Conservation (phyloP, 1,139 yeast genomes). For the Candida sojae region DNA sequence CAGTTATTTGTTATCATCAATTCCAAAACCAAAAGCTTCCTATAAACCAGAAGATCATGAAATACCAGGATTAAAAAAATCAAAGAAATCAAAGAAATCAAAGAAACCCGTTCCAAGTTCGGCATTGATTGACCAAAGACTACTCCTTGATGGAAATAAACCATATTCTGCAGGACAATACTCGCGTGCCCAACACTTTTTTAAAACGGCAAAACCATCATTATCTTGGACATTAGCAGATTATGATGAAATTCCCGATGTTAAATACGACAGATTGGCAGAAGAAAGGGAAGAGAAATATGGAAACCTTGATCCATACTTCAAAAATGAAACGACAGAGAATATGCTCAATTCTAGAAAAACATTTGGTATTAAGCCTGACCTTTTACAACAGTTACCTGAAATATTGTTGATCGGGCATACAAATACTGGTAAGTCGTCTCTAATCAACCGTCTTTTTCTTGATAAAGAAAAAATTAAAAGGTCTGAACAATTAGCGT, state of each 20-base stretch:
- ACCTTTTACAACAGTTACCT: constrained; percentile 17
- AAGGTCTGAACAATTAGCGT: constrained; percentile 45
- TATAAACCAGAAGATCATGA: not conserved
- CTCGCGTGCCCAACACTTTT: constrained; percentile 31
- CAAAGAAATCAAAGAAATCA: constrained; percentile 15
- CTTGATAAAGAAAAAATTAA: constrained; percentile 25
- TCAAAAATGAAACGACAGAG: constrained; percentile 21
- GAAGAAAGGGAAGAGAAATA: constrained; percentile 19
- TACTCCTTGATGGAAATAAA: constrained; percentile 8
- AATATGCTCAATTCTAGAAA: constrained; percentile 19
- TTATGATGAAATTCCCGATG: constrained; percentile 60
- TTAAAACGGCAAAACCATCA: constrained; percentile 42
- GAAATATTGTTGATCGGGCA: constrained; percentile 67
- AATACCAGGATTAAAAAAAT: not conserved
- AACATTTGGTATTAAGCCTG: constrained; percentile 34
- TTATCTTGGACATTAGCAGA: constrained; percentile 63
- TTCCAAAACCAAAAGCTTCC: not conserved
- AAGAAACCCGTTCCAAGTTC: not conserved
- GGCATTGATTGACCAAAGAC: not conserved
- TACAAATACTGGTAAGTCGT: constrained; percentile 84
- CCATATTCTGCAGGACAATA: constrained; percentile 13
- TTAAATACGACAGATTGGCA: constrained; percentile 36
- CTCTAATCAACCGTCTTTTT: constrained; percentile 61
- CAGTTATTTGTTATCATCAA: constrained; percentile 5
- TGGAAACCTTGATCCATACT: constrained; percentile 20